These are phyloP conservation scores for Chaetomium fimeti DNA, from an alignment of 495 filamentous ascomycete species.

Conservation along the genomic window DNA sequence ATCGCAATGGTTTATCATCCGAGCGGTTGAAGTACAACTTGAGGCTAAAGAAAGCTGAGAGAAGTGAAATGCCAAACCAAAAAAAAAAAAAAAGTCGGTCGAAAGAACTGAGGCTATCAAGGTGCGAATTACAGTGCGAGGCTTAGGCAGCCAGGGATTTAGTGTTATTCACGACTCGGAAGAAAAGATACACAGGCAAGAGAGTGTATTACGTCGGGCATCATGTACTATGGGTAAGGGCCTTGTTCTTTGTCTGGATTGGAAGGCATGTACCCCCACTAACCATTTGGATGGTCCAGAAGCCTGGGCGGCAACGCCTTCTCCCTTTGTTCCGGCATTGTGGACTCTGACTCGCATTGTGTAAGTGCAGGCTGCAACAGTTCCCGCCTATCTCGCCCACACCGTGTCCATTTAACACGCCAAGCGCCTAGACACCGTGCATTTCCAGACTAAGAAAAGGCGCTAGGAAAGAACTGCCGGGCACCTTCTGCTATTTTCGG, in stretches of 20 bases:
- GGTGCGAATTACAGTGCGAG: conserved; percentile 15
- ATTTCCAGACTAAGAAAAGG: neutral
- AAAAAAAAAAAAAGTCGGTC: conserved; percentile 4
- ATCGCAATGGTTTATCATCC: conserved; percentile 7
- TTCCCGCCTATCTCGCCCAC: neutral
- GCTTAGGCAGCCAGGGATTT: neutral
- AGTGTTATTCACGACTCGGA: neutral
- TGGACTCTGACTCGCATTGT: neutral
- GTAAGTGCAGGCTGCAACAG: too few species aligned
- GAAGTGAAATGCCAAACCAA: neutral
- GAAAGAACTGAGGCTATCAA: neutral
- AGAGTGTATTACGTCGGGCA: neutral
- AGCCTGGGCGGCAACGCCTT: neutral
- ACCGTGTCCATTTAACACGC: neutral
- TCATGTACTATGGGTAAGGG: neutral
- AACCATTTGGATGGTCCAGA: neutral
- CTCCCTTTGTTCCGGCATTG: neutral
- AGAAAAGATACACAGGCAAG: neutral
- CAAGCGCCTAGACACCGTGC: neutral
- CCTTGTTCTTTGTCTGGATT: neutral
- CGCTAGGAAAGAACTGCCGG: conserved; percentile 7
- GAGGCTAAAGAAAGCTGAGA: conserved; percentile 6
- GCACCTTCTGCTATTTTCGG: neutral
- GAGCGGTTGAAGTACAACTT: neutral
- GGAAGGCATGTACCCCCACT: neutral